Percentiles rank a stretch among this genome's conserved stretches.
These are phyloP conservation scores for Fusarium nurragi DNA, from an alignment of 2,329 filamentous ascomycete genomes.

Conservation along the genomic window DNA sequence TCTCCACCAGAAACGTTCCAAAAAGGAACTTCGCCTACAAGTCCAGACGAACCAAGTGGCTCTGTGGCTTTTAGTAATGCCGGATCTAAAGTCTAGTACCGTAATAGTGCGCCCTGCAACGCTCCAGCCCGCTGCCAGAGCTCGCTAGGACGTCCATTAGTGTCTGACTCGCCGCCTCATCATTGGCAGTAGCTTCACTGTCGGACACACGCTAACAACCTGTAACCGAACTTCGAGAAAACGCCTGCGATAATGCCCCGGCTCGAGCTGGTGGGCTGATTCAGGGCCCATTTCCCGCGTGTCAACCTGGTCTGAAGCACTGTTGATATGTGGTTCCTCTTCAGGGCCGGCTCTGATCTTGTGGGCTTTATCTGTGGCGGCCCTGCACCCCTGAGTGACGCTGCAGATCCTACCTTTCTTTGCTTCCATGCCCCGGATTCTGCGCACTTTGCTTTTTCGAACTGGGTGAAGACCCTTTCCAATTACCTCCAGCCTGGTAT, in stretches of 20 bases:
- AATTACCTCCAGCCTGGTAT: not conserved
- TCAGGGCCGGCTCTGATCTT: not conserved
- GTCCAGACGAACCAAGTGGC: not conserved
- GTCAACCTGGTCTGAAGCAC: not conserved
- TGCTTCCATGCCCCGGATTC: not conserved
- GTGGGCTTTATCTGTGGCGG: not conserved
- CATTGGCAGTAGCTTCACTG: not conserved
- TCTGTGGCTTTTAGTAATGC: constrained; percentile 1
- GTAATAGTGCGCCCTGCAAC: constrained; percentile 1
- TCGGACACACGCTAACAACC: not conserved
- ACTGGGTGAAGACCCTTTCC: constrained; percentile 3
- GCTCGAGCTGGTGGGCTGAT: not conserved
- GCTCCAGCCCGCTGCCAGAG: not conserved
- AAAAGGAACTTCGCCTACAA: constrained; percentile 14
- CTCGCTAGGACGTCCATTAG: not conserved
- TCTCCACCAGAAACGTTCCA: constrained; percentile 1
- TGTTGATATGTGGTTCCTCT: not conserved
- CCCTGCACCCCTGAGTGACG: constrained; percentile 16
- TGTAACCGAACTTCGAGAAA: too few species aligned
- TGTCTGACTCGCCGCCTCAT: not conserved
- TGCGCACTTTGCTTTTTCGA: not conserved
- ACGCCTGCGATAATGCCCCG: not conserved
- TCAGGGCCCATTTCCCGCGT: not conserved
- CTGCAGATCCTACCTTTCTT: constrained; percentile 16
- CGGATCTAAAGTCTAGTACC: not conserved